Evolutionary conservation across 495 filamentous ascomycete genomes (phyloP), one percentile per base, ranked within the genome.

Genomic region (Tricharina praecox): DNA sequence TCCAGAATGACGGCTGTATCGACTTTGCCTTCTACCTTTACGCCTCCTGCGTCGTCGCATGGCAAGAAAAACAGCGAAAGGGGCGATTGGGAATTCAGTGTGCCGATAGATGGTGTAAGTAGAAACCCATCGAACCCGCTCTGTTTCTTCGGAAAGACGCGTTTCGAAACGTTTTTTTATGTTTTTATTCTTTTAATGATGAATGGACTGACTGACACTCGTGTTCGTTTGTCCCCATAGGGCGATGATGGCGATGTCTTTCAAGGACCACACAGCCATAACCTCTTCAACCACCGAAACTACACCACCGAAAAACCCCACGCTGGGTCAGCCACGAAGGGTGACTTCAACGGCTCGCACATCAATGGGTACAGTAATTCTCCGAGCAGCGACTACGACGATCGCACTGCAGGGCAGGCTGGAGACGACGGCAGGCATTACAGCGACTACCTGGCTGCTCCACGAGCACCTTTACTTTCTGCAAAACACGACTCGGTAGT

Each of bases 71-170:
- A 50, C 40, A 40, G 47, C 50, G 47, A 42, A 46, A 45, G 48
- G 56, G 55, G 50, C 45, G 56, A 59, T 38, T 59, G 56, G 56
- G 41, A 58, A 28, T 58, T 54, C 42, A 59, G 56, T 54, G 56
- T 59, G 48, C 56, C 56, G 50, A 58, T 59, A 58, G 56, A 59
- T 47, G 56, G 55, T 55, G 56, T 59, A 58, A 40, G 56, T 59
- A 26, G 8, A 1, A 19, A 41, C n/a, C n/a, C n/a, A n/a, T n/a
- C n/a, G n/a, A n/a, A n/a, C n/a, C n/a, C n/a, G n/a, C n/a, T n/a
- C n/a, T n/a, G n/a, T n/a, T n/a, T n/a, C n/a, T n/a, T n/a, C n/a
- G n/a, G n/a, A n/a, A n/a, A n/a, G n/a, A n/a, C n/a, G n/a, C n/a
- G n/a, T n/a, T n/a, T n/a, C n/a, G n/a, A n/a, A n/a, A n/a, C n/a